Evolutionary conservation across 1,139 yeast species (phyloP).

Genomic region (Citeromyces hawaiiensis): DNA sequence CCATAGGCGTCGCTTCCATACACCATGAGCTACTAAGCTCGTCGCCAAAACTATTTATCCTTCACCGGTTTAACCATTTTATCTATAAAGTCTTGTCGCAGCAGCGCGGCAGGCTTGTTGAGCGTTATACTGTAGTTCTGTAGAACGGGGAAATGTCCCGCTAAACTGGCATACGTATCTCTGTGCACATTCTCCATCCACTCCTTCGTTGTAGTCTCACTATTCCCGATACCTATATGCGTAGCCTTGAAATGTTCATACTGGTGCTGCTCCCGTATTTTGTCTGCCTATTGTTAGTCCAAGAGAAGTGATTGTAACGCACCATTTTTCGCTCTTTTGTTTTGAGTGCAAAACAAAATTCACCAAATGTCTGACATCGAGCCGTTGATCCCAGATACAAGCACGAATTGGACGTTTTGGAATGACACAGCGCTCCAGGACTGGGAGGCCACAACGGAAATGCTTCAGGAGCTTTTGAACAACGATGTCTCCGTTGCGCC

Average conservation of each 20-base stretch:
- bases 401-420: neutral
- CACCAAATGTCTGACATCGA: neutral
- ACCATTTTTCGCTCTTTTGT: neutral
- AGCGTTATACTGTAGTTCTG: conserved; percentile 55
- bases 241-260: conserved; percentile 48
- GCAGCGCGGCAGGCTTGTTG: conserved; percentile 35
- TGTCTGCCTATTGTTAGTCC: conserved; percentile 38
- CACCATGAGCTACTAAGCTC: too few species aligned
- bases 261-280: conserved; percentile 50
- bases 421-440: neutral
- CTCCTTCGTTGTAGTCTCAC: conserved; percentile 50
- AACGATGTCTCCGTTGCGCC: neutral
- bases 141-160: conserved; percentile 55
- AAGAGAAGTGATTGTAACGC: neutral
- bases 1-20: too few species aligned
- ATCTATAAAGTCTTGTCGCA: conserved; percentile 40
- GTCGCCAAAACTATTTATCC: too few species aligned
- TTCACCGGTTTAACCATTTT: conserved; percentile 36
- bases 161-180: conserved; percentile 62
- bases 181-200: conserved; percentile 51
- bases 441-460: neutral
- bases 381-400: neutral
- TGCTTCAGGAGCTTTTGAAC: neutral
- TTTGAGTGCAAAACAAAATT: neutral
- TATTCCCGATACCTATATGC: conserved; percentile 59